phyloP scores from a whole-genome alignment of 768 basidiomycete genomes.

The Tricholoma furcatifolium region DNA sequence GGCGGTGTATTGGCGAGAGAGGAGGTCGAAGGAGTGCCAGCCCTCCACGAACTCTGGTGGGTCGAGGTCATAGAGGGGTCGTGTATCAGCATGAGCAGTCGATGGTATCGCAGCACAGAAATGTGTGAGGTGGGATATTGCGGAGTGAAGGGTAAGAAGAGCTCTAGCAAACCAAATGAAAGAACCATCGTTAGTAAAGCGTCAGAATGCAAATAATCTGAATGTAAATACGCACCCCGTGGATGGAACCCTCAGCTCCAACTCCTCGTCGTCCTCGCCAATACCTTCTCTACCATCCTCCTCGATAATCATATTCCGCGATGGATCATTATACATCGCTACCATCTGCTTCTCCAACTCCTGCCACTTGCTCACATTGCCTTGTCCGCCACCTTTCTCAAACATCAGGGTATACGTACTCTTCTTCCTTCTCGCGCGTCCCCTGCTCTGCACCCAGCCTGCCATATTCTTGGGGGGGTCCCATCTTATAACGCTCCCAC shows the following conservation, averaged over 20 bases:
- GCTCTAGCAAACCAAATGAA: slow-evolving; percentile 62
- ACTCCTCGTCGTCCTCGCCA: slow-evolving; percentile 27
- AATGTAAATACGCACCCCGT: slow-evolving; percentile 60
- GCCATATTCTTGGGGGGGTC: slow-evolving; percentile 75
- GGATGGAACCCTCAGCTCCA: slow-evolving; percentile 47
- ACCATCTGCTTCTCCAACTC: slow-evolving; percentile 60
- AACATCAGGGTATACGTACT: slow-evolving; percentile 81
- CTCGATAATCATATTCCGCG: slow-evolving; percentile 25
- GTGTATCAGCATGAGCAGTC: slow-evolving; percentile 45
- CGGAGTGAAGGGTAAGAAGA: slow-evolving; percentile 65
- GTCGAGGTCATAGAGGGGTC: slow-evolving; percentile 63
- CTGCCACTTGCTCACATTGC: slow-evolving; percentile 53
- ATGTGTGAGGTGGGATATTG: slow-evolving; percentile 67
- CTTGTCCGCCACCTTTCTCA: slow-evolving; percentile 40
- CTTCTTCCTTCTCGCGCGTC: slow-evolving; percentile 66
- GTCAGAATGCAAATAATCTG: not conserved
- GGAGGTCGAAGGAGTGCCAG: slow-evolving; percentile 48
- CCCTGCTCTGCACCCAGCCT: slow-evolving; percentile 83
- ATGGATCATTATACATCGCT: slow-evolving; percentile 51
- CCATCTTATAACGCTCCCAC: slow-evolving; percentile 82
- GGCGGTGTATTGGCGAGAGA: slow-evolving; percentile 12
- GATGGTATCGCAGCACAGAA: slow-evolving; percentile 72
- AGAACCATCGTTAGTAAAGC: not conserved
- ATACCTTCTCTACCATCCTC: slow-evolving; percentile 26
- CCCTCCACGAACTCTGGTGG: slow-evolving; percentile 62